phyloP scores from a whole-genome alignment of 108 stramenopile genomes.

The Epipyxis sp. region DNA sequence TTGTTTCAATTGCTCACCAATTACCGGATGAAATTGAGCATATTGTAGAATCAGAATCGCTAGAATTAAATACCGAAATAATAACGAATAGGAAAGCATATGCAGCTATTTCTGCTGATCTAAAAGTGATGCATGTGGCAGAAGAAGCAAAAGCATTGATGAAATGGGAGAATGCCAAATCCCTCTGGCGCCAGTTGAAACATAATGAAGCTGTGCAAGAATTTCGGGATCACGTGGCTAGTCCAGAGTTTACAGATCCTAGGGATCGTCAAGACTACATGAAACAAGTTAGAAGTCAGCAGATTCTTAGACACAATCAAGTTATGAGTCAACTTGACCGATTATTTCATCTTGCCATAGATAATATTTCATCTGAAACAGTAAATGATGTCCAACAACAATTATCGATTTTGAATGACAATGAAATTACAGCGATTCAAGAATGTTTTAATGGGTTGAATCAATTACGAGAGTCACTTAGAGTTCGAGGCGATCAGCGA shows the following conservation, averaged over 20 bases:
- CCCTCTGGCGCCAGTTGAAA: constrained; percentile 48
- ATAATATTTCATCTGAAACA: constrained; percentile 17
- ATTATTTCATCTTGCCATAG: constrained; percentile 11
- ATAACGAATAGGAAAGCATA: constrained; percentile 46
- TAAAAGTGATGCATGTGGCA: constrained; percentile 41
- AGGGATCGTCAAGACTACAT: constrained; percentile 43
- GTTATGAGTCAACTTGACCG: neutral
- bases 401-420: constrained; percentile 37
- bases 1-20: constrained; percentile 46
- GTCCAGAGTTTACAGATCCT: constrained; percentile 49
- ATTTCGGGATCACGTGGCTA: constrained; percentile 39
- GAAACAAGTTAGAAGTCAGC: constrained; percentile 36
- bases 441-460: constrained; percentile 33
- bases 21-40: constrained; percentile 56
- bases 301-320: constrained; percentile 22
- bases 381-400: constrained; percentile 27
- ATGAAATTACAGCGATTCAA: constrained; percentile 45
- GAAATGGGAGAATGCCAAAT: constrained; percentile 39
- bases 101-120: constrained; percentile 38
- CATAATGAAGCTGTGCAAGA: constrained; percentile 46
- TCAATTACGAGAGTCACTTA: constrained; percentile 27
- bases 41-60: constrained; percentile 48
- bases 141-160: constrained; percentile 33
- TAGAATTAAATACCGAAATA: constrained; percentile 46
- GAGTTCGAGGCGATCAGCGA: constrained; percentile 36